phyloP scores from a whole-genome alignment of 257 asterid genomes.

The Solanum chaucha region DNA sequence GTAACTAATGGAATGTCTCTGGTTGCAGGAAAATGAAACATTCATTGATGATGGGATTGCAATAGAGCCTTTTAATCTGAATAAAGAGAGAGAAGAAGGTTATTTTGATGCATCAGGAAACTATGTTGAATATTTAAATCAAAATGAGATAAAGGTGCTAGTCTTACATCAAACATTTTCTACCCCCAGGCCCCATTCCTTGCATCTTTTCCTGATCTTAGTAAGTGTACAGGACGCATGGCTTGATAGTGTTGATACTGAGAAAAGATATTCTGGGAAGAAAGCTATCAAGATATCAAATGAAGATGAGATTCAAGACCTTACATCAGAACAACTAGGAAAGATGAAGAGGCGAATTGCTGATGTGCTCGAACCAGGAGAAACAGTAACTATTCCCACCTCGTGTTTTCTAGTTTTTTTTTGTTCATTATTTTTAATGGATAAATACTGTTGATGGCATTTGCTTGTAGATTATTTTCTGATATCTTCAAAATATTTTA shows the following conservation, averaged over 20 bases:
- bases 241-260: conserved; percentile 79
- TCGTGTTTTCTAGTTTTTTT: neutral
- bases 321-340: conserved; percentile 63
- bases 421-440: neutral
- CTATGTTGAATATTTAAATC: conserved; percentile 64
- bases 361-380: conserved; percentile 81
- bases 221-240: conserved; percentile 78
- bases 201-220: neutral
- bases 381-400: conserved; percentile 44
- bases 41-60: conserved; percentile 65
- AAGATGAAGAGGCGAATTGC: conserved; percentile 86
- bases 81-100: conserved; percentile 90
- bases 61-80: conserved; percentile 80
- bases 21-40: conserved; percentile 65
- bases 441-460: neutral
- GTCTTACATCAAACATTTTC: neutral
- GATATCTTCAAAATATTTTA: neutral
- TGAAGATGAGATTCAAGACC: conserved; percentile 54
- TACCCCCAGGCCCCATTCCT: neutral
- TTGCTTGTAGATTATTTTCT: neutral
- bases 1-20: neutral
- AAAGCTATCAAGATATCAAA: conserved; percentile 11
- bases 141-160: conserved; percentile 65
- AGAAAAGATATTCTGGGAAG: conserved; percentile 24
- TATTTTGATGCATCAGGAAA: conserved; percentile 87